phyloP scores from a whole-genome alignment of 306 rosid genomes.

The Ormosia emarginata region DNA sequence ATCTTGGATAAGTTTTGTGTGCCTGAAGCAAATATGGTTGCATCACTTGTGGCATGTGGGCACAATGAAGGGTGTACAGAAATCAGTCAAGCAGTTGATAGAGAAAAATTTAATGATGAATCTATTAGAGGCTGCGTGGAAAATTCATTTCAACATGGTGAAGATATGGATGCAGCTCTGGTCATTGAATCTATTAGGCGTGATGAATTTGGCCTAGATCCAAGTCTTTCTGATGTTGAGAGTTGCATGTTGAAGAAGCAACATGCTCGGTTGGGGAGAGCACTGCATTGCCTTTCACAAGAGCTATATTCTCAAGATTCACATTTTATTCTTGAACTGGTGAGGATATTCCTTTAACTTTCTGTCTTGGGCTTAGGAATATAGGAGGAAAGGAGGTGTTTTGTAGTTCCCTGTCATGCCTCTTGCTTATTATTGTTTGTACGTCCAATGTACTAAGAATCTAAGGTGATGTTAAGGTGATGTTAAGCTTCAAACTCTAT shows the following conservation, averaged over 20 bases:
- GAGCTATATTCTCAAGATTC: slow-evolving; percentile 97
- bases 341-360: slow-evolving; percentile 34
- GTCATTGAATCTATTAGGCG: slow-evolving; percentile 78
- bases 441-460: neutral
- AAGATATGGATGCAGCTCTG: slow-evolving; percentile 54
- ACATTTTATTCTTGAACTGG: slow-evolving; percentile 97
- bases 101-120: slow-evolving; percentile 30
- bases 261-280: slow-evolving; percentile 98
- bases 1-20: slow-evolving; percentile 22
- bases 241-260: slow-evolving; percentile 80
- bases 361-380: slow-evolving; percentile 4
- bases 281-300: slow-evolving; percentile 96
- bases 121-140: slow-evolving; percentile 22
- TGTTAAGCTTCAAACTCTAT: neutral
- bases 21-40: slow-evolving; percentile 35
- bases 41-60: slow-evolving; percentile 20
- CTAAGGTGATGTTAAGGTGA: neutral
- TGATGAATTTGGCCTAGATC: slow-evolving; percentile 93
- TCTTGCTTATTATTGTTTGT: slow-evolving; percentile 6
- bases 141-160: slow-evolving; percentile 28
- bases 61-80: slow-evolving; percentile 24
- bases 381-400: neutral
- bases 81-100: slow-evolving; percentile 14
- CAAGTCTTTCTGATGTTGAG: slow-evolving; percentile 56
- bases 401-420: neutral